phyloP scores from a whole-genome alignment of 2,329 filamentous ascomycete species.

The Trichoderma lentiforme region DNA sequence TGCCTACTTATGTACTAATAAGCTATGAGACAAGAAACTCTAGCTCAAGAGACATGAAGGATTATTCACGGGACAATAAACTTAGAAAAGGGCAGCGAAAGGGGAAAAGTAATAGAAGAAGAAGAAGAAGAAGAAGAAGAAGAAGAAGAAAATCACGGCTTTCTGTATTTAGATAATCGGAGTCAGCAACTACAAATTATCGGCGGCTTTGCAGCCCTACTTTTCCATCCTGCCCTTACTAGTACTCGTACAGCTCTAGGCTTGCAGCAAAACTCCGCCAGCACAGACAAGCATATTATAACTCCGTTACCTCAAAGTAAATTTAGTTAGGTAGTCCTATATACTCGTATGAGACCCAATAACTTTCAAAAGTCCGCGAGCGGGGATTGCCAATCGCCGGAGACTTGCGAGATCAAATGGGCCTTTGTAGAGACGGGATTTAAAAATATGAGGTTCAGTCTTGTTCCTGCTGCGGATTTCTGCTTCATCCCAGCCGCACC shows the following conservation, averaged over 20 bases:
- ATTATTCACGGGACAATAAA: background rate
- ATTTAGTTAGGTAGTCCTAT: background rate
- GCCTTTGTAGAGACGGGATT: background rate
- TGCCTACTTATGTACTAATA: background rate
- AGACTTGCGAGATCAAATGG: background rate
- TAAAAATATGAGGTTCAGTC: background rate
- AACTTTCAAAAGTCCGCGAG: slow-evolving; percentile 11
- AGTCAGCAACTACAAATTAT: background rate
- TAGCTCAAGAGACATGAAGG: background rate
- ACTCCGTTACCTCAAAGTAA: background rate
- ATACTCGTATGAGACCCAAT: background rate
- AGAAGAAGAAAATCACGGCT: background rate
- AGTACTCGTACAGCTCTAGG: background rate
- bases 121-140: background rate
- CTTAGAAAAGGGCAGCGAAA: background rate
- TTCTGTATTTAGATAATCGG: background rate
- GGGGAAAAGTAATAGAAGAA: background rate
- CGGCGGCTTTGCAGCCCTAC: background rate
- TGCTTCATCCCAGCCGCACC: background rate
- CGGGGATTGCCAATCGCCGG: slow-evolving; percentile 2
- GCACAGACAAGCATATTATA: background rate
- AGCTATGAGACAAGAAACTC: background rate
- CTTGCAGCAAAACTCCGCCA: slow-evolving; percentile 5
- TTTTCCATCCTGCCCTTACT: background rate
- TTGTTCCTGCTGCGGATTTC: background rate